phyloP scores from a whole-genome alignment of 2,329 filamentous ascomycete genomes.

The Endoconidiophora laricicola region DNA sequence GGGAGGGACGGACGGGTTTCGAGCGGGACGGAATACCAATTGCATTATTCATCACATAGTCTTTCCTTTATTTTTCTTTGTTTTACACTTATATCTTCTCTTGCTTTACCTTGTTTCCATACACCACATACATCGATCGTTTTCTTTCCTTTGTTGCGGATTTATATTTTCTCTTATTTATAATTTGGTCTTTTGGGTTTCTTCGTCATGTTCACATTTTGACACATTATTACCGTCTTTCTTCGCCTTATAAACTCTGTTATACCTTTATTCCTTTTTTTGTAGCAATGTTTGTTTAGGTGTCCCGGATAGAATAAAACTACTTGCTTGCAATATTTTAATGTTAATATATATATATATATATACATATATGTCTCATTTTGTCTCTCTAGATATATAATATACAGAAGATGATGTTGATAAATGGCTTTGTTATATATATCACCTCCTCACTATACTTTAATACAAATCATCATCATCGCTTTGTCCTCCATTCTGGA shows the following conservation, averaged over 20 bases:
- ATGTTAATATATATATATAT: not conserved
- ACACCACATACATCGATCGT: too few species aligned
- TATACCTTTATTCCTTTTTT: not conserved
- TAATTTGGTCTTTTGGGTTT: too few species aligned
- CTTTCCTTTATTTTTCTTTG: not conserved
- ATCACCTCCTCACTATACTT: constrained; percentile 4
- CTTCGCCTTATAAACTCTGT: too few species aligned
- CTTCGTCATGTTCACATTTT: too few species aligned
- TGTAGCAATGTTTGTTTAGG: too few species aligned
- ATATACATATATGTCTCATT: not conserved
- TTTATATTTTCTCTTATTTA: too few species aligned
- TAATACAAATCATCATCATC: constrained; percentile 43
- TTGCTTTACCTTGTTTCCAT: not conserved
- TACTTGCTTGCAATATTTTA: too few species aligned
- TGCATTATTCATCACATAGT: not conserved
- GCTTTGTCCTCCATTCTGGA: constrained; percentile 36
- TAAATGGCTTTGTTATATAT: not conserved
- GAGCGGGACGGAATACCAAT: not conserved
- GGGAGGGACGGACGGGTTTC: not conserved
- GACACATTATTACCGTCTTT: too few species aligned
- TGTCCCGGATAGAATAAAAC: too few species aligned
- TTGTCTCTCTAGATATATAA: not conserved
- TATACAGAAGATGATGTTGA: not conserved
- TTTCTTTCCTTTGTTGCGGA: too few species aligned
- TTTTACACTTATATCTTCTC: not conserved